These are phyloP conservation scores for Petunia axillaris DNA, from an alignment of 257 asterid genomes.

Conservation along the genomic window DNA sequence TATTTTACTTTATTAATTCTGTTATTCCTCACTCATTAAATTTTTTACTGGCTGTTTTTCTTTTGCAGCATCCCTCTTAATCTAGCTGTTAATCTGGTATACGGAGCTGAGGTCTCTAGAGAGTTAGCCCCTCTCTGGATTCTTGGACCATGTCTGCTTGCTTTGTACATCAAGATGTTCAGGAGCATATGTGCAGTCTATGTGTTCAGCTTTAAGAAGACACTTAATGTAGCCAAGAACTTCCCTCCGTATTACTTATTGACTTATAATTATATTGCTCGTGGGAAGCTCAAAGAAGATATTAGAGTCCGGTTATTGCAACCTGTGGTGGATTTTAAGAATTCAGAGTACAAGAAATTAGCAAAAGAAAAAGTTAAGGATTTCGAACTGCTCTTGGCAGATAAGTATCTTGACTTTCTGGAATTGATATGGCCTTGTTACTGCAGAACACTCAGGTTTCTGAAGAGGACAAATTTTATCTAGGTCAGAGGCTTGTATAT, in stretches of 20 bases:
- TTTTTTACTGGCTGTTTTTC: background rate
- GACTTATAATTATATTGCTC: constrained; percentile 37
- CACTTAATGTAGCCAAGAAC: constrained; percentile 52
- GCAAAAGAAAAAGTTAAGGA: constrained; percentile 47
- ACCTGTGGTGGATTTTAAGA: constrained; percentile 51
- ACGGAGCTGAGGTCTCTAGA: constrained; percentile 68
- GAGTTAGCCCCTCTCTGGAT: constrained; percentile 84
- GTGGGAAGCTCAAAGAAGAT: constrained; percentile 63
- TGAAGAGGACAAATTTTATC: constrained; percentile 78
- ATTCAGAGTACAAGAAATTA: constrained; percentile 48
- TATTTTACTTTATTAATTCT: background rate
- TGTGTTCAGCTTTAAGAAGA: constrained; percentile 65
- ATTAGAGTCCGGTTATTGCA: constrained; percentile 41
- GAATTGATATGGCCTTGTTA: constrained; percentile 81
- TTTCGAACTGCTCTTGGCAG: constrained; percentile 49
- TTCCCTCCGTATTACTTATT: constrained; percentile 48
- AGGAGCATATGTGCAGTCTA: constrained; percentile 57
- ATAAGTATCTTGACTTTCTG: constrained; percentile 63
- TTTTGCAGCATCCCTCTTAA: constrained; percentile 73
- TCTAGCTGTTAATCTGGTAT: constrained; percentile 54
- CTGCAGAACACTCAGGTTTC: constrained; percentile 65
- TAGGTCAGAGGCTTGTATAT: constrained; percentile 34
- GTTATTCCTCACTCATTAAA: background rate
- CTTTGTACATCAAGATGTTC: constrained; percentile 62
- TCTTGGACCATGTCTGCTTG: constrained; percentile 67